A percentile compares a stretch with the other conserved stretches of the same genome.
These are phyloP conservation scores for Claviceps monticola DNA, from an alignment of 2,329 filamentous ascomycete genomes.

Conservation along the genomic window DNA sequence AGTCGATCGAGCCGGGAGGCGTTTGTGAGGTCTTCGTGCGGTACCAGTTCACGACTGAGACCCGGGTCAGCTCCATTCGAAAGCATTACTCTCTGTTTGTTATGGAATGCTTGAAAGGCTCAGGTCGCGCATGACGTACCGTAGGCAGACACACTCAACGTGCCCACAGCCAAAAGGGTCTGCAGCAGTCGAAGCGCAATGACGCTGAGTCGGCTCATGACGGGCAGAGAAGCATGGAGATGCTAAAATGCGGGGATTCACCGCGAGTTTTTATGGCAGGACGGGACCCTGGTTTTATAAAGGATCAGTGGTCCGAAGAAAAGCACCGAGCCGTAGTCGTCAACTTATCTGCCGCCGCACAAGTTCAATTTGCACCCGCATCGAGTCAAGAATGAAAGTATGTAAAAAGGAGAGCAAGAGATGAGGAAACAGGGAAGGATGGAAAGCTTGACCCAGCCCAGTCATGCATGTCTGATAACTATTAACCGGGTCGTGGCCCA, in stretches of 20 bases:
- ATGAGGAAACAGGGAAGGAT: not conserved
- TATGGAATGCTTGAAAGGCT: not conserved
- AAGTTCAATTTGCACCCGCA: not conserved
- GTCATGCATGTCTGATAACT: not conserved
- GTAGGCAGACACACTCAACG: constrained; percentile 10
- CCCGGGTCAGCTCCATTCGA: not conserved
- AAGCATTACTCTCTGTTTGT: not conserved
- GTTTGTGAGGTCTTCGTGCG: constrained; percentile 37
- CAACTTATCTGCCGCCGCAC: not conserved
- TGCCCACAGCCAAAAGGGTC: constrained; percentile 8
- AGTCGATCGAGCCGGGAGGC: constrained; percentile 43
- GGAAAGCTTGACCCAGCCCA: not conserved
- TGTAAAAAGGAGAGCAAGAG: not conserved
- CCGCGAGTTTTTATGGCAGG: not conserved
- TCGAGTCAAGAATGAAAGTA: not conserved
- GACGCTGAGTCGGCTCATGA: constrained; percentile 8
- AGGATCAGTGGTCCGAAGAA: not conserved
- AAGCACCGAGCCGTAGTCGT: not conserved
- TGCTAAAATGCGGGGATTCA: not conserved
- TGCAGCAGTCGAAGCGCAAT: constrained; percentile 9
- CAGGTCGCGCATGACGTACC: constrained; percentile 6
- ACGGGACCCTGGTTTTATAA: not conserved
- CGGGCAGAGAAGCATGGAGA: not conserved
- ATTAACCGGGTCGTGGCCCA: constrained; percentile 1
- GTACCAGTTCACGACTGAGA: constrained; percentile 46